Evolutionary conservation across 768 basidiomycete genomes (phyloP), one percentile per base, ranked within the genome.

Genomic region (Lentinus brumalis): DNA sequence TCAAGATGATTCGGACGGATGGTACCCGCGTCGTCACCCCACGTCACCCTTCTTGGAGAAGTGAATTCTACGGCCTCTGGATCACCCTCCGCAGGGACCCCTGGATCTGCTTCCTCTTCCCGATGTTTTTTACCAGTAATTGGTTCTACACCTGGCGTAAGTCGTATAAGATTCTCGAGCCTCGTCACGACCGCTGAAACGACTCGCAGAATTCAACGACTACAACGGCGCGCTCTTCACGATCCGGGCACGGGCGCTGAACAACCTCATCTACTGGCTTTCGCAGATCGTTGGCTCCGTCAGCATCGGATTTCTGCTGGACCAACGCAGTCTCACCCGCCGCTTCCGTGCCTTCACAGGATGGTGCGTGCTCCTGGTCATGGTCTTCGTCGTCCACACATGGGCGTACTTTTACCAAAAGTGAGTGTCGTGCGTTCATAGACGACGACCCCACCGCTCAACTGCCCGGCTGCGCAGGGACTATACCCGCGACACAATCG

Each of bases 81-180:
- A 65, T 87, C 49, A 83, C 88, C 2, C 76, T 94, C 46, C 81
- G 76, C 57, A 86, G 82, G 12, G 92, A 94, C 67, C 89, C 89
- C 0, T 78, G 80, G 74, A 84, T 94, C 66, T 61, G 92, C 15
- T 75, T 91, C 4, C 80, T 93, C 18, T 90, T 94, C 78, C 92
- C 92, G 12, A 89, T 93, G 87, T 92, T 93, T 74, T 84, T 92
- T 56, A 84, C 88, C 8, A 88, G 86, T 44, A 92, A 92, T 71
- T 92, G 88, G 83, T 92, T 92, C 75, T 92, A 92, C 69, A 87
- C 91, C 2, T 92, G 89, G 89, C 90, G 89, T 90, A 61, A 69
- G 86, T 73, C 4, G 10, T 41, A 18, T n/a, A 2, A 56, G 30
- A 26, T 10, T 4, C 42, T 32, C 5, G 21, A 38, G 21, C 2